Evolutionary conservation across 352 stramenopile species (phyloP), one percentile per base, ranked within the genome.

Genomic region (Globisporangium polare): DNA sequence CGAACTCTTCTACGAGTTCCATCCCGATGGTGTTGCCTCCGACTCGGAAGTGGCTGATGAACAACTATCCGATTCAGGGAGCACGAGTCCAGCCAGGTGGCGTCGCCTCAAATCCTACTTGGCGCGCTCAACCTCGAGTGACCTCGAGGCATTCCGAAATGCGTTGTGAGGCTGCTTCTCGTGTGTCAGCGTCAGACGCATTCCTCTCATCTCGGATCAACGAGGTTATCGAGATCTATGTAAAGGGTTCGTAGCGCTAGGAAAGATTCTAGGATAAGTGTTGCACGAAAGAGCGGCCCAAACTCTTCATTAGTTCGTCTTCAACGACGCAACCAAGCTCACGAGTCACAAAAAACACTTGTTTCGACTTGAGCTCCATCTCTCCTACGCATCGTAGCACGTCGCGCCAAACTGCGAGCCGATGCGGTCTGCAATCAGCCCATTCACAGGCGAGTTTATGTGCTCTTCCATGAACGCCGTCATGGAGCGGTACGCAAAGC

Each of bases 1-100:
- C 6, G 65, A 83, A 18, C 61, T 83, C 15, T 76, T 67, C 47
- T 78, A 70, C 33, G 70, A 86, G 43, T 75, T 74, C 31, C 58
- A 83, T 17, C 67, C 53, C 3, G 31, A 60, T n/a, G 22, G 18
- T 39, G 17, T 24, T 26, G 15, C 49, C 26, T 41, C 17, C 18
- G 15, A 43, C 49, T 41, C 49, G 26, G 20, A 18, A 18, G 7
- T 18, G 12, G 41, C 24, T 9, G 27, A 41, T 22, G 26, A 24
- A 3, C 47, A 22, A 12, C n/a, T 5, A 13, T 26, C 27, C 10
- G 27, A 18, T 39, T 37, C 49, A 5, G 49, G 31, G 26, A 26
- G 9, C 49, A 41, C 17, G 20, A 54, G 31, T 41, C 26, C n/a
- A 17, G 17, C 17, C 4, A 22, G 27, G 49, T 54, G 49, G 49